These are phyloP conservation scores for Phaffia tasmanica DNA, from an alignment of 768 basidiomycete genomes.

Conservation along the genomic window DNA sequence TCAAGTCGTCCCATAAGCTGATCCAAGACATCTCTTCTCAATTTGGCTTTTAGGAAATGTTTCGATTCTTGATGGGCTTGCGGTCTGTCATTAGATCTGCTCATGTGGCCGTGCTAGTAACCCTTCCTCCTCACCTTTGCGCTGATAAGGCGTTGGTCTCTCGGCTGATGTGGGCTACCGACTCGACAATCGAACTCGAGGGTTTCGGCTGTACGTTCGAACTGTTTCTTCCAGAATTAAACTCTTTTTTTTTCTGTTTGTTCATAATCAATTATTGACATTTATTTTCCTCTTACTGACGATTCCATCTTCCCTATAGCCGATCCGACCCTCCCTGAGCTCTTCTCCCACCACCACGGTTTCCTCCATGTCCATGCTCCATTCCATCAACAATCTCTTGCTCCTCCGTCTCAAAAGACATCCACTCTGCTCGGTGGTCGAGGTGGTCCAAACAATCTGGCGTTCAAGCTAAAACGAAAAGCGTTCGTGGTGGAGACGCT, in stretches of 20 bases:
- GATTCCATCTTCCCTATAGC: constrained; percentile 41
- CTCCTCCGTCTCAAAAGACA: constrained; percentile 67
- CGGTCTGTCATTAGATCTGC: constrained; percentile 51
- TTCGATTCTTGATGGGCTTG: constrained; percentile 61
- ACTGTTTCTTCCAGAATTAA: constrained; percentile 6
- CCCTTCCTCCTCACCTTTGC: constrained; percentile 53
- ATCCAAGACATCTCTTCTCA: not conserved
- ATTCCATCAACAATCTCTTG: constrained; percentile 60
- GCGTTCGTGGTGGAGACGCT: constrained; percentile 81
- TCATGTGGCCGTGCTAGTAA: constrained; percentile 39
- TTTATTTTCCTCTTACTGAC: not conserved
- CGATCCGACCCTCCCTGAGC: constrained; percentile 58
- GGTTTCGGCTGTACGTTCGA: constrained; percentile 62
- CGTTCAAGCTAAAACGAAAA: constrained; percentile 83
- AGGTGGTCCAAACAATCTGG: constrained; percentile 90
- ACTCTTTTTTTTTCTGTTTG: constrained; percentile 17
- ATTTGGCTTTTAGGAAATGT: constrained; percentile 41
- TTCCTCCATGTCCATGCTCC: constrained; percentile 64
- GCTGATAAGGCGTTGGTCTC: constrained; percentile 56
- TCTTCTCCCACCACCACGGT: constrained; percentile 80
- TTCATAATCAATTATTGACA: not conserved
- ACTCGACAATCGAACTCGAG: constrained; percentile 59
- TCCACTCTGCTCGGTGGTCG: constrained; percentile 66
- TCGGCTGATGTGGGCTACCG: constrained; percentile 66
- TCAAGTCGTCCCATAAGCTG: not conserved